Conservation (phyloP, 75 land plant species). For the Larix kaempferi region DNA sequence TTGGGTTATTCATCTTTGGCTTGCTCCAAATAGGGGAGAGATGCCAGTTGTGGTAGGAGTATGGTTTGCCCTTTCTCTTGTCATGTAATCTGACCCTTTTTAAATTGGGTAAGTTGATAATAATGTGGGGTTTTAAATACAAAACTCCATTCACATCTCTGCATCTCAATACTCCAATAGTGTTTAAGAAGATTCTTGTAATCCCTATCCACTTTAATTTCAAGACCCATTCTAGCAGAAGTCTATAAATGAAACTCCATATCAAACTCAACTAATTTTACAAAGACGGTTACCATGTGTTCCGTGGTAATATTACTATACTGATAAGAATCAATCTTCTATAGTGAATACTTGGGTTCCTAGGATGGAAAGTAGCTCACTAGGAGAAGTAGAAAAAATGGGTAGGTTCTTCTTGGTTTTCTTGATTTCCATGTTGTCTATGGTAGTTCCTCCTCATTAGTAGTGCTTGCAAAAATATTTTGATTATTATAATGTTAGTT, state of each 20-base stretch:
- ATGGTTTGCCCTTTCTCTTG: too few species aligned
- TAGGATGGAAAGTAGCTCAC: conserved; percentile 64
- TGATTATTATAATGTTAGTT: too few species aligned
- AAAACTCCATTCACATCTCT: conserved; percentile 64
- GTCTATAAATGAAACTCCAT: conserved; percentile 58
- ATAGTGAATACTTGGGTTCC: conserved; percentile 57
- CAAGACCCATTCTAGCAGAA: conserved; percentile 41
- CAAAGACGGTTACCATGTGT: conserved; percentile 64
- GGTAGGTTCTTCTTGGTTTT: too few species aligned
- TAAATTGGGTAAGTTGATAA: conserved; percentile 54
- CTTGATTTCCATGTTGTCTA: too few species aligned
- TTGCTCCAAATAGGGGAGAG: too few species aligned
- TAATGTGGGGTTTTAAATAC: conserved; percentile 61
- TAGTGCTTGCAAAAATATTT: too few species aligned
- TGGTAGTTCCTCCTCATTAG: too few species aligned
- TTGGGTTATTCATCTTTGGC: too few species aligned
- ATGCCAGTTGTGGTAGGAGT: too few species aligned
- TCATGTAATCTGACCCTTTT: conserved; percentile 13
- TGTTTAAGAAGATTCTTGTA: conserved; percentile 43
- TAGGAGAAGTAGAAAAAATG: conserved; percentile 50
- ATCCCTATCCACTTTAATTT: conserved; percentile 62
- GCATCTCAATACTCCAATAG: conserved; percentile 70
- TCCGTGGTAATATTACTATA: conserved; percentile 30
- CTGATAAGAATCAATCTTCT: conserved; percentile 39
- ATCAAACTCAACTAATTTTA: conserved; percentile 66